phyloP scores from a whole-genome alignment of 1,284 basidiomycete genomes.

The Fomitopsis schrenkii region DNA sequence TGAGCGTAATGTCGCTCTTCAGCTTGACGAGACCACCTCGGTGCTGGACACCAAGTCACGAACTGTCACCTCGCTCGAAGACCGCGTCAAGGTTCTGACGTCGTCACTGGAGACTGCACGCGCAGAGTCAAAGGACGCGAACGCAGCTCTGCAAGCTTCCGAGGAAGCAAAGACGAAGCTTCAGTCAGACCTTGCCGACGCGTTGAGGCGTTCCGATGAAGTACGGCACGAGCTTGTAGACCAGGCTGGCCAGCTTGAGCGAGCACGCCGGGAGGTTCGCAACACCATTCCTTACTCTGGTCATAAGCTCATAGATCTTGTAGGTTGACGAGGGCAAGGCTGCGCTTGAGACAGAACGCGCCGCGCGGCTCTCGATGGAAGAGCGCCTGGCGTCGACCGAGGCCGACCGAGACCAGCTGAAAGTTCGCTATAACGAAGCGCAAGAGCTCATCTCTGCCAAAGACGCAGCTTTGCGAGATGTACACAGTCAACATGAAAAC shows the following conservation, averaged over 20 bases:
- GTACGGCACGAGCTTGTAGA: neutral
- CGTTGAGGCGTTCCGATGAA: neutral
- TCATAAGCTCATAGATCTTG: neutral
- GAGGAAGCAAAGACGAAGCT: neutral
- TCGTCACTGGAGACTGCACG: neutral
- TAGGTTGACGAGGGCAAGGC: neutral
- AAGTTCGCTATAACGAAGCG: neutral
- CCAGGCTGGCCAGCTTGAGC: neutral
- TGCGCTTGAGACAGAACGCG: neutral
- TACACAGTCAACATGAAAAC: neutral
- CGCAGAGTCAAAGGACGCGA: neutral
- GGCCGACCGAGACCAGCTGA: neutral
- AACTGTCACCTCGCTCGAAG: neutral
- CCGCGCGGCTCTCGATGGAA: neutral
- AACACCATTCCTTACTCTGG: too few relatives aligned
- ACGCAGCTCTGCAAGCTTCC: neutral
- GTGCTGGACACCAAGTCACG: neutral
- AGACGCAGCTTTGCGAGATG: neutral
- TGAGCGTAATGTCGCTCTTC: neutral
- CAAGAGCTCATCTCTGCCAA: neutral
- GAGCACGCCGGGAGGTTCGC: neutral
- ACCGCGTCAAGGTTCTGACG: neutral
- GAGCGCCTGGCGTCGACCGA: neutral
- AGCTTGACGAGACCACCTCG: neutral
- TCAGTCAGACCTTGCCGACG: neutral